Evolutionary conservation across 208 protist genomes (phyloP), one percentile per base, ranked within the genome.

Genomic region (Zelonia costaricensis): DNA sequence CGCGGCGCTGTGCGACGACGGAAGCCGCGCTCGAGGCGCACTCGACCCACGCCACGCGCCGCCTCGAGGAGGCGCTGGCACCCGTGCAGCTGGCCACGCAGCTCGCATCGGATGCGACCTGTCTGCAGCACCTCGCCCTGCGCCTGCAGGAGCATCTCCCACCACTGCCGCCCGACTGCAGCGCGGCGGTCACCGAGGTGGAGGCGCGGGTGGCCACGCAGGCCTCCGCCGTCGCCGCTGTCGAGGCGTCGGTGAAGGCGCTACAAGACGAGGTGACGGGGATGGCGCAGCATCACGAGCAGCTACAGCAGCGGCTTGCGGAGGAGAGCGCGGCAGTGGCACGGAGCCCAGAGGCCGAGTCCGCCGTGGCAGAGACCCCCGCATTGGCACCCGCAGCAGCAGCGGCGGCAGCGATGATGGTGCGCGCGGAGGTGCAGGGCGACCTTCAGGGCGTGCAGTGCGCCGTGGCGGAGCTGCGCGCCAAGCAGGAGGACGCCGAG

Each of bases 71-170:
- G 5, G 2, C 36, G 4, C 12, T 51, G 2, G n/a, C 64, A 2
- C 64, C 64, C 16, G 15, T 54, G 31, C 46, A 38, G 2, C 12
- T 70, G 4, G 55, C 33, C 10, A 36, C 39, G 8, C 35, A 23
- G 8, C 46, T 70, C 18, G 20, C 47, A 0, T 4, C 39, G 15
- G 56, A 70, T 28, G 13, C 16, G 23, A 22, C 44, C 3, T 44
- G 39, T 18, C 18, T 62, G 6, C 64, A 58, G 27, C 64, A 44
- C 18, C 55, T 70, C n/a, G 44, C 64, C 0, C 23, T 31, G 31
- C 46, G 39, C 30, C 64, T 70, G 35, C 64, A 36, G 35, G 48
- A 62, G 0, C 47, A 52, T 31, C 47, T 70, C 9, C 16, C 20
- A 4, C 4, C 20, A 4, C 4, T 52, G 7, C 27, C 64, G 7